These are phyloP conservation scores for Arthrobotrys iridis DNA, from an alignment of 2,329 filamentous ascomycete species.

Conservation along the genomic window DNA sequence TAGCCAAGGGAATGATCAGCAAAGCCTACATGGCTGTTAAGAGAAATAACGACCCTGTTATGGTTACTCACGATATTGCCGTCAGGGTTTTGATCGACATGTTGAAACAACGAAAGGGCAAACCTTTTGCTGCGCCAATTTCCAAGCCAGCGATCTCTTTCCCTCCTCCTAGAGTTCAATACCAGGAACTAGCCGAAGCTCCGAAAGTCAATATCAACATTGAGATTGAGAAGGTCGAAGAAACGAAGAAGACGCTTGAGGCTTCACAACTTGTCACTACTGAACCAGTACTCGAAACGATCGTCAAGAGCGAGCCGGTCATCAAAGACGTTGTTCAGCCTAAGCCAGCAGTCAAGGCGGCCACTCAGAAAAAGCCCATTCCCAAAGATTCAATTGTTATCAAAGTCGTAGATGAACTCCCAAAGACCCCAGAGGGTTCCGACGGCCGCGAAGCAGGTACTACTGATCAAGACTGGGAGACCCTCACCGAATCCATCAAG, in stretches of 20 bases:
- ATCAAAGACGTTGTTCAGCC: not conserved
- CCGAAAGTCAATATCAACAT: slow-evolving; percentile 28
- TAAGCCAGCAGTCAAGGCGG: not conserved
- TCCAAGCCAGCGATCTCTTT: not conserved
- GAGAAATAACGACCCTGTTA: slow-evolving; percentile 62
- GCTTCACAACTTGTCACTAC: not conserved
- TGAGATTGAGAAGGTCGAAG: not conserved
- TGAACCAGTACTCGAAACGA: not conserved
- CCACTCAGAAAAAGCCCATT: not conserved
- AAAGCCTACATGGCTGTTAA: slow-evolving; percentile 60
- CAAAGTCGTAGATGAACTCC: not conserved
- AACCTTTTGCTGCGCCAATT: not conserved
- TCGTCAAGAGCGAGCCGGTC: not conserved
- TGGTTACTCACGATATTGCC: slow-evolving; percentile 74
- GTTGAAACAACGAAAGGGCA: slow-evolving; percentile 26
- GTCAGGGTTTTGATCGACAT: slow-evolving; percentile 65
- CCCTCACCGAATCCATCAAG: not conserved
- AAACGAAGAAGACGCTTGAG: not conserved
- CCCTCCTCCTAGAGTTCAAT: slow-evolving; percentile 2
- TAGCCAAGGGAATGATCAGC: slow-evolving; percentile 55
- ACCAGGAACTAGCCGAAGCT: not conserved
- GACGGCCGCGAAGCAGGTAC: slow-evolving; percentile 68
- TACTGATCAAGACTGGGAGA: slow-evolving; percentile 69
- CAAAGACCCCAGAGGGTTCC: not conserved
- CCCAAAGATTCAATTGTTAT: not conserved